phyloP scores from a whole-genome alignment of 257 asterid genomes.

The Lavandula angustifolia region DNA sequence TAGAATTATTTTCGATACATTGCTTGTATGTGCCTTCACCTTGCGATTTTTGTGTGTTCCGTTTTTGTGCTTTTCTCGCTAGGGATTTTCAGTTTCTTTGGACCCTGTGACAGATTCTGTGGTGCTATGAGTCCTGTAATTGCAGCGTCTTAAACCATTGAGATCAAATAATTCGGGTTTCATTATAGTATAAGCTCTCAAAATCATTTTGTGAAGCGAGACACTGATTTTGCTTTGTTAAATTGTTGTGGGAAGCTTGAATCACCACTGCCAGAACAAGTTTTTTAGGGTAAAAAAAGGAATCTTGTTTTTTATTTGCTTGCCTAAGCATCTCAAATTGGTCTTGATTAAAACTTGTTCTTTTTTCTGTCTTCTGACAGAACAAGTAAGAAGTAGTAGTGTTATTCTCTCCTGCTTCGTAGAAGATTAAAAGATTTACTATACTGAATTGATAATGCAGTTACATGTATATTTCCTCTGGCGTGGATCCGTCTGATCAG shows the following conservation, averaged over 20 bases:
- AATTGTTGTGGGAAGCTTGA: background rate
- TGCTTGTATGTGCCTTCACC: background rate
- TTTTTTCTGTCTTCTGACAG: slow-evolving; percentile 1
- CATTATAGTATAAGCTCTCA: no score
- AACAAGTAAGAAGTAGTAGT: background rate
- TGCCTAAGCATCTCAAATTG: background rate
- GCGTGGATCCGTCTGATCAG: background rate
- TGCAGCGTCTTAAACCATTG: background rate
- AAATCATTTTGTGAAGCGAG: background rate
- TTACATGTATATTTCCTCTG: background rate
- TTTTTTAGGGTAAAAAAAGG: background rate
- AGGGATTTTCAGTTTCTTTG: background rate
- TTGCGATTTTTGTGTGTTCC: background rate
- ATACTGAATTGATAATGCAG: background rate
- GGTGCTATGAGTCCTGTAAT: background rate
- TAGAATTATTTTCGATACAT: background rate
- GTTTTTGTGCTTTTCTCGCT: background rate
- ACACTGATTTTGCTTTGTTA: background rate
- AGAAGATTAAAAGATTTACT: background rate
- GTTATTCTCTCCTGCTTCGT: background rate
- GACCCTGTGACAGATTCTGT: background rate
- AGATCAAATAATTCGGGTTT: slow-evolving; percentile 2
- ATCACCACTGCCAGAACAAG: slow-evolving; percentile 11
- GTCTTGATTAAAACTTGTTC: slow-evolving; percentile 1
- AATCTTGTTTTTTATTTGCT: background rate